phyloP scores from a whole-genome alignment of 306 rosid genomes.

The Delonix regia region DNA sequence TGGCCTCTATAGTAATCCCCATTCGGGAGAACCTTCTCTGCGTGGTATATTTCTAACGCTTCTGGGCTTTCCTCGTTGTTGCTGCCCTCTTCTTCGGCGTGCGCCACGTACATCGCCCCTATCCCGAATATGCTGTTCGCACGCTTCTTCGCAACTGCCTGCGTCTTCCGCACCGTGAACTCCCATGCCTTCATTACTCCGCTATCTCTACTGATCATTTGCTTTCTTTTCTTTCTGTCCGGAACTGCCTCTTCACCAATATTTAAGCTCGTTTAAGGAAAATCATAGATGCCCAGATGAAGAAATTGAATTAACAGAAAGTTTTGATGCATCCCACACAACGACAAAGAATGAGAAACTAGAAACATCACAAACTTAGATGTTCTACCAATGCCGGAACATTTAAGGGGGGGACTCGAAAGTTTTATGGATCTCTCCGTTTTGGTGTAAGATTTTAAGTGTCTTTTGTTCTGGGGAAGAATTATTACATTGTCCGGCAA shows the following conservation, averaged over 20 bases:
- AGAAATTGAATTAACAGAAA: slow-evolving; percentile 28
- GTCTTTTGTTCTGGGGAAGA: slow-evolving; percentile 7
- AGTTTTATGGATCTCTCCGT: slow-evolving; percentile 5
- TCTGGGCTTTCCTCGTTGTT: slow-evolving; percentile 34
- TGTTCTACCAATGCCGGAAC: not conserved
- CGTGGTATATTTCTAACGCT: slow-evolving; percentile 49
- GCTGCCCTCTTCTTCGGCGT: slow-evolving; percentile 43
- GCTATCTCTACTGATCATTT: slow-evolving; percentile 68
- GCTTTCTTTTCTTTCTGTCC: not conserved
- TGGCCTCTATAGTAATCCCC: slow-evolving; percentile 90
- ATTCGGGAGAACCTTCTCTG: slow-evolving; percentile 75
- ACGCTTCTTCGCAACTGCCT: slow-evolving; percentile 76
- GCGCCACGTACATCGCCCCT: slow-evolving; percentile 51
- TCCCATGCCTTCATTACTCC: slow-evolving; percentile 94
- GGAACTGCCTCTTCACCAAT: not conserved
- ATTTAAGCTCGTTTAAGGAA: not conserved
- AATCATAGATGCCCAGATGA: slow-evolving; percentile 35
- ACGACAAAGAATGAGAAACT: not conserved
- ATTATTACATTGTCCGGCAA: not conserved
- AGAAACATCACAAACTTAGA: not conserved
- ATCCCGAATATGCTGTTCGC: slow-evolving; percentile 89
- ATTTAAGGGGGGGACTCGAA: not conserved
- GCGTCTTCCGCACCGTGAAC: slow-evolving; percentile 79
- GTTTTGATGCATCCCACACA: slow-evolving; percentile 15
- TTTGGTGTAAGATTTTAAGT: slow-evolving; percentile 34